Base-by-base conservation (phyloP, 805 yeast species). In the Saccharomyces paradoxus region DNA sequence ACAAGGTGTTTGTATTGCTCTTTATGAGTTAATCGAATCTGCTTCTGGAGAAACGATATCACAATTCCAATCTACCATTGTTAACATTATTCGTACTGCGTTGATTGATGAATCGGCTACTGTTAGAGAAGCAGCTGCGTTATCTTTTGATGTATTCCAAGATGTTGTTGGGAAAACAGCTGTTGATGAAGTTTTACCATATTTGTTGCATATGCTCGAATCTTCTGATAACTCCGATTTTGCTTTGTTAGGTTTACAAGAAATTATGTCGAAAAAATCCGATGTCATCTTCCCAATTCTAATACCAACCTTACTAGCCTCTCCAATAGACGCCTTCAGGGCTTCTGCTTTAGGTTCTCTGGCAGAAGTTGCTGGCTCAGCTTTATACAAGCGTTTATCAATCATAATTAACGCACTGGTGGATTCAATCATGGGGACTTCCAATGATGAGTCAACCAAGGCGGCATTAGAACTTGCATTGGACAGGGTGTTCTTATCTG, bases 1-100 rank as follows among this genome's bases (percentile, higher is more conserved):
- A 67, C 96, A 91, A 74, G 99, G 99, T 76, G 89, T 94, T 51
- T 94, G 99, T 76, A 83, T 92, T 68, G 99, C 99, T 8, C 76
- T 90, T 50, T 81, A 83, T 48, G 98, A 91, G 68, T 81, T 94
- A 58, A 83, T 91, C 58, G 84, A 82, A 59, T 87, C 96, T 0
- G 81, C 95, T 3, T 75, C 81, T 9, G 68, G 74, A 3, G 87
- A 82, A 14, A 79, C 82, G 7, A 76, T 92, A 56, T 73, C 66
- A 28, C 82, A 81, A 58, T 85, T 82, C 72, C 89, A 89, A 72
- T 80, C 76, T 4, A 74, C 77, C 1, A 82, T 94, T 64, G 86
- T 92, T 59, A 76, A 75, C 28, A 87, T 92, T 60, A 83, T 92
- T 49, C 82, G 92, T 56, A 81, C 80, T 48, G 87, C 96, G 1